Evolutionary conservation across 345 rosid genomes (phyloP).

Genomic region (Hibiscus trionum): DNA sequence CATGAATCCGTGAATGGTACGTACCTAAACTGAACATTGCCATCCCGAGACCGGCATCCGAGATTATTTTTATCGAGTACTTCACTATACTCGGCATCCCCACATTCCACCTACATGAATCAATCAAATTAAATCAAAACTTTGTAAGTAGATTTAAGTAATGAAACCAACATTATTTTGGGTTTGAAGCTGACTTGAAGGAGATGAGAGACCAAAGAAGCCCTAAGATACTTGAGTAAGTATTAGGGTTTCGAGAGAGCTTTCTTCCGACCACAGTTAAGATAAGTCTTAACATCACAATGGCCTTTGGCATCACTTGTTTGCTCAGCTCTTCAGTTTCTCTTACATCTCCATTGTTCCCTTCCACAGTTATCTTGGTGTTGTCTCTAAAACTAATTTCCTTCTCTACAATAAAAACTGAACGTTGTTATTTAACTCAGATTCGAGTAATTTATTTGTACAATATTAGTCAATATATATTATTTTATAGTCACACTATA

Average conservation of each 20-base stretch:
- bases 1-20: not conserved
- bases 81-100: constrained; percentile 58
- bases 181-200: constrained; percentile 29
- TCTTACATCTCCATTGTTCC: constrained; percentile 14
- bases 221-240: constrained; percentile 45
- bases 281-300: constrained; percentile 40
- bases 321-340: constrained; percentile 3
- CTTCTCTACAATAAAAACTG: constrained; percentile 19
- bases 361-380: constrained; percentile 17
- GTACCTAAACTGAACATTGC: constrained; percentile 86
- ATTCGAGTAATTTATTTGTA: too few species aligned
- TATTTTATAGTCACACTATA: too few species aligned
- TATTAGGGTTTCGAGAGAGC: constrained; percentile 52
- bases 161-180: not conserved
- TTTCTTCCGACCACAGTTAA: constrained; percentile 40
- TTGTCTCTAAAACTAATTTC: constrained; percentile 48
- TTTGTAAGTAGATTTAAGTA: too few species aligned
- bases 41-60: constrained; percentile 82
- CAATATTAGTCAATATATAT: too few species aligned
- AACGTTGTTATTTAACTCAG: too few species aligned
- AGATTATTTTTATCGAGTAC: constrained; percentile 58
- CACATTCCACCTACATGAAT: constrained; percentile 47
- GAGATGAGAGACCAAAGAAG: constrained; percentile 53
- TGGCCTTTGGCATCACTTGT: constrained; percentile 41
- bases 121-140: not conserved